Evolutionary conservation across 129 eudicot species (phyloP).

Genomic region (Helichrysum umbraculigerum): DNA sequence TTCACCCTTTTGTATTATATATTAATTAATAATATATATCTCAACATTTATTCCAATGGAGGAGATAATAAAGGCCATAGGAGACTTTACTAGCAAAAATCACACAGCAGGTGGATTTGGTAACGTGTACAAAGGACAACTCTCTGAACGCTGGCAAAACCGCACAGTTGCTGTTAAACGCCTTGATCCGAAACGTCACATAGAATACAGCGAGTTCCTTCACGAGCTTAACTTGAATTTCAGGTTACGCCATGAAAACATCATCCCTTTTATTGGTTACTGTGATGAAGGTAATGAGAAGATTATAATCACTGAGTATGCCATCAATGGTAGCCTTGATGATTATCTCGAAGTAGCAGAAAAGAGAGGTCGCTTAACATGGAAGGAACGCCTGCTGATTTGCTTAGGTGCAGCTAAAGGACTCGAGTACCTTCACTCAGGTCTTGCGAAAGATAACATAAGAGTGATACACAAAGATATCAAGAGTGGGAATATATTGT

Average conservation of each 20-base stretch:
- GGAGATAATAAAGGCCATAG: neutral
- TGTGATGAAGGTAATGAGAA: neutral
- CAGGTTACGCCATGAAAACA: neutral
- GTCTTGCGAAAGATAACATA: neutral
- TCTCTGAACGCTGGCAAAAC: neutral
- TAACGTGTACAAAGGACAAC: neutral
- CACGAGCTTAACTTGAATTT: neutral
- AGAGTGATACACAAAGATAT: neutral
- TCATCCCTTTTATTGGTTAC: neutral
- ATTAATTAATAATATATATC: too few species aligned
- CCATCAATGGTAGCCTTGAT: constrained; percentile 6
- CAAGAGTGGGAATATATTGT: constrained; percentile 6
- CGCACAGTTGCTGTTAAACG: neutral
- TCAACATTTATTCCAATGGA: neutral
- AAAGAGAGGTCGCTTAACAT: neutral
- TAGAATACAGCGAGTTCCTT: neutral
- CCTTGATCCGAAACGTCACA: neutral
- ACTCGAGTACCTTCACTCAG: neutral
- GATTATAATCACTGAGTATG: neutral
- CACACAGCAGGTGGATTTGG: neutral
- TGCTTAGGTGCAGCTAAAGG: constrained; percentile 5
- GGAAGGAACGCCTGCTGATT: neutral
- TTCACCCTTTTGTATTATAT: too few species aligned
- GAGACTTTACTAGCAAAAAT: neutral
- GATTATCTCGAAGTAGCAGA: neutral